Conservation (phyloP, 2,329 filamentous ascomycete genomes). For the Beauveria caledonica region DNA sequence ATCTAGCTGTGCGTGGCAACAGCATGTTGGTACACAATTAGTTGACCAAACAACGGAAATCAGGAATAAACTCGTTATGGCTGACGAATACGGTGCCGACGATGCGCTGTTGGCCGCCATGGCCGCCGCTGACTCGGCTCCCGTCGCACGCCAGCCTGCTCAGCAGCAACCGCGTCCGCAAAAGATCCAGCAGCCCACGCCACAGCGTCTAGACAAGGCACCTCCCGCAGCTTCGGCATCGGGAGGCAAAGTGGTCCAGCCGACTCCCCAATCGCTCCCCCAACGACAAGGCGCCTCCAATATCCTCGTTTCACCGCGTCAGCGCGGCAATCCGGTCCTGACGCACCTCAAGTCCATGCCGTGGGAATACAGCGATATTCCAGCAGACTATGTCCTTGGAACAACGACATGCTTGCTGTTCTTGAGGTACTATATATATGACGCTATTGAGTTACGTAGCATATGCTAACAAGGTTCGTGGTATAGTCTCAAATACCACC, state of each 20-base stretch:
- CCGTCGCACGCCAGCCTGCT: slow-evolving; percentile 17
- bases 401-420: slow-evolving; percentile 85
- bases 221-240: slow-evolving; percentile 25
- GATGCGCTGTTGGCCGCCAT: slow-evolving; percentile 49
- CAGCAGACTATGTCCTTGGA: slow-evolving; percentile 85
- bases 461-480: slow-evolving; percentile 5
- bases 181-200: slow-evolving; percentile 38
- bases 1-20: neutral
- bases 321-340: slow-evolving; percentile 91
- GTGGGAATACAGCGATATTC: slow-evolving; percentile 98
- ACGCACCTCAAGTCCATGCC: slow-evolving; percentile 71
- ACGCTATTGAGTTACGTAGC: neutral
- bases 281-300: slow-evolving; percentile 57
- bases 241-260: slow-evolving; percentile 63
- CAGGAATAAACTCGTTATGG: slow-evolving; percentile 25
- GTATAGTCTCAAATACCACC: slow-evolving; percentile 80
- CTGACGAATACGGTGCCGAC: slow-evolving; percentile 51
- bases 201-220: slow-evolving; percentile 47
- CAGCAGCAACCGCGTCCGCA: slow-evolving; percentile 34
- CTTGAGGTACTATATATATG: slow-evolving; percentile 44
- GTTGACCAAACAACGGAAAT: neutral
- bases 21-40: neutral
- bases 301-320: slow-evolving; percentile 82
- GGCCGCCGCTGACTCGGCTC: slow-evolving; percentile 36
- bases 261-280: slow-evolving; percentile 77